Evolutionary conservation across 768 basidiomycete genomes (phyloP), one percentile per base, ranked within the genome.

Genomic region (Kwoniella heveanensis): DNA sequence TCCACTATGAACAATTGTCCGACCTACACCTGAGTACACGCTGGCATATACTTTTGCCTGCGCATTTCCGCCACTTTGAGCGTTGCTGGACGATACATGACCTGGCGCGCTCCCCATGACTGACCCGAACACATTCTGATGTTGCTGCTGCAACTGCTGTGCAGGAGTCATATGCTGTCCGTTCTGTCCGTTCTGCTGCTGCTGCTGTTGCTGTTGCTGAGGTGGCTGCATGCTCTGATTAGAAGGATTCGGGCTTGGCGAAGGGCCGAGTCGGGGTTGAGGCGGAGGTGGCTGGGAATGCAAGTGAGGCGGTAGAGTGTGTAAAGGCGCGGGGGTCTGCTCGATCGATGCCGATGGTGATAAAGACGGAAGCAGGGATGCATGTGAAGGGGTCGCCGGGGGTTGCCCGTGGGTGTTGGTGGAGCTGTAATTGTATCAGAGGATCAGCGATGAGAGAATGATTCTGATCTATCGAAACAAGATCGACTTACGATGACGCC

Each of bases 21-120:
- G 37, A 77, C 80, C 71, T 48, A 80, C 80, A n/a, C 73, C 77
- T 7, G 77, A 78, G 52, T 80, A 80, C 21, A 73, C 73, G 36
- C 78, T 79, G 10, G 77, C 71, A 64, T 80, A 80, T 19, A 80
- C 76, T 36, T 72, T 70, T 2, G 76, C 64, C 26, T 46, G 51
- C 19, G 55, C 56, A 10, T 60, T 56, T 26, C 57, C 68, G 17
- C 66, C 55, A 12, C 56, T 48, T 50, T 57, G 56, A 22, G 37
- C 44, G n/a, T 44, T 37, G 19, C 29, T 32, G 7, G 44, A 39
- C 37, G 69, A 59, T 32, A 47, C 58, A 24, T 67, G 66, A 36
- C 69, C 69, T 2, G 68, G 61, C 32, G 60, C 64, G 25, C 25
- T 25, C 1, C 66, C 64, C 67, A 68, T 72, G 19, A 66, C 61